Evolutionary conservation across 768 basidiomycete species (phyloP), one percentile per base, ranked within the genome.

Genomic region (Glaciozyma martinii): DNA sequence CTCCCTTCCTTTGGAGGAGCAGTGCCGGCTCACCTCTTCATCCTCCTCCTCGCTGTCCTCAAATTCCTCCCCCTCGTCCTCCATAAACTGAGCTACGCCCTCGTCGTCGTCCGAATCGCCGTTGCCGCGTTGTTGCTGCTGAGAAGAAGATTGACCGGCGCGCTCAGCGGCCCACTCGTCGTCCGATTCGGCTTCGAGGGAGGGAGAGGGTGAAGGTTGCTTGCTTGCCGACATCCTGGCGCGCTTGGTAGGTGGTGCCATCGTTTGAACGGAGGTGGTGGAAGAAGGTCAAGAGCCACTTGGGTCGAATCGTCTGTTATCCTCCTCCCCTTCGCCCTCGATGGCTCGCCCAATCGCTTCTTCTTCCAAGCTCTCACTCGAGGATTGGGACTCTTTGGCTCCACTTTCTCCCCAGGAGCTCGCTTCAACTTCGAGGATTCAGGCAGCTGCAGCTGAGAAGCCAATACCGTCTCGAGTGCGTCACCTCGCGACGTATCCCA

Each of bases 381-480:
- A 95, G 74, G 90, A 94, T 78, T 98, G 93, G 93, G 92, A 95
- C 71, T 76, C 83, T 0, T 86, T 83, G 70, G 84, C 90, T 0
- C 89, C 89, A 3, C 76, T 97, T 37, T 81, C 79, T 37, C 87
- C 93, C 53, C 73, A 81, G 16, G 86, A 89, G 72, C 78, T 81
- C 23, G 81, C 81, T 61, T 90, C 87, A 68, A 80, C 94, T 25
- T 79, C 79, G 13, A 75, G 78, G 13, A 73, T 93, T 54, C 86
- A 87, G 74, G 75, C 79, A 27, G 85, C 83, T 5, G 82, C 81
- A 63, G 85, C 86, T 73, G 76, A 79, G 33, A 76, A 80, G 10
- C 83, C 85, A 3, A 74, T 91, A 23, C 92, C 91, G 2, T 77
- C 81, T 32, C 93, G 89, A 81, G 93, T 93, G 71, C 73, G 70